These are phyloP conservation scores for Clarireedia paspali DNA, from an alignment of 2,329 filamentous ascomycete genomes.

Conservation along the genomic window DNA sequence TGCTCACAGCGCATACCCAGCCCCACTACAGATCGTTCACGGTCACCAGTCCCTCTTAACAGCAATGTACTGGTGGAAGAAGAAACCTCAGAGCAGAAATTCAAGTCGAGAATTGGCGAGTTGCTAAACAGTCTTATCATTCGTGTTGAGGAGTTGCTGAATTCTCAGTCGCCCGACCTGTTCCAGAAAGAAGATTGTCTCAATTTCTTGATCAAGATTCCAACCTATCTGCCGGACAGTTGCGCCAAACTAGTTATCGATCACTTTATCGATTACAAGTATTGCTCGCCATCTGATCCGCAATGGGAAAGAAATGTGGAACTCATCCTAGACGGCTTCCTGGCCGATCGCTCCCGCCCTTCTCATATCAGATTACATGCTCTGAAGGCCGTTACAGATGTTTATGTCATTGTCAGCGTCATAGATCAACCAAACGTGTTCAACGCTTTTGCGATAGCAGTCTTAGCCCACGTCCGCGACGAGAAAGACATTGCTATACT, in stretches of 20 bases:
- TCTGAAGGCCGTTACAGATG: conserved; percentile 48
- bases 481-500: conserved; percentile 61
- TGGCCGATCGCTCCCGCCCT: conserved; percentile 52
- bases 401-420: conserved; percentile 39
- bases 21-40: conserved; percentile 17
- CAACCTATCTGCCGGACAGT: conserved; percentile 55
- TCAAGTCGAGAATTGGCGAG: conserved; percentile 21
- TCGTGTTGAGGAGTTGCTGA: conserved; percentile 29
- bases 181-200: conserved; percentile 60
- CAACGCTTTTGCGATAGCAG: conserved; percentile 49
- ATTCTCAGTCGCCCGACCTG: conserved; percentile 41
- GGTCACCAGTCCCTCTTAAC: conserved; percentile 14
- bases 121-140: conserved; percentile 26
- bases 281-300: conserved; percentile 63
- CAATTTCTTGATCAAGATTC: conserved; percentile 56
- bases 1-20: conserved; percentile 36
- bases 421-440: conserved; percentile 50
- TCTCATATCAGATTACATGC: conserved; percentile 55
- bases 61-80: conserved; percentile 12
- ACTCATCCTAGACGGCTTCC: conserved; percentile 54
- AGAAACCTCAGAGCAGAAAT: conserved; percentile 16
- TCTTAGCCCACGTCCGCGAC: conserved; percentile 52
- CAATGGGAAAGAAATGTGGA: conserved; percentile 59
- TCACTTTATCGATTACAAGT: conserved; percentile 61
- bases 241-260: conserved; percentile 57